phyloP scores from a whole-genome alignment of 345 rosid genomes.

The Pistacia atlantica region DNA sequence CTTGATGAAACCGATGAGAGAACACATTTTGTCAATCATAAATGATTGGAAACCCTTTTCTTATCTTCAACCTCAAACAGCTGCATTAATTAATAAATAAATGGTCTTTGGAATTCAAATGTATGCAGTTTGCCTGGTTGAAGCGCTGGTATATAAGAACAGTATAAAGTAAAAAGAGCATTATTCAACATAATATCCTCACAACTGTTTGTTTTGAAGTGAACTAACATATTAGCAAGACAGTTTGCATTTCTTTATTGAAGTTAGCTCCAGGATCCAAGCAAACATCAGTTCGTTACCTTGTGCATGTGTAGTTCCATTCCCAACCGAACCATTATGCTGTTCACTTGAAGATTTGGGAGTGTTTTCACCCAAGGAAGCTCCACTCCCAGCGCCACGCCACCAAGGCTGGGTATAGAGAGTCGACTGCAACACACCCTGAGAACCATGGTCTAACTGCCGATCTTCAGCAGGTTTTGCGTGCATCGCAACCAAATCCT shows the following conservation, averaged over 20 bases:
- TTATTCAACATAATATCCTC: too few species aligned
- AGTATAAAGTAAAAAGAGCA: too few species aligned
- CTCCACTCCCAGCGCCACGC: constrained; percentile 38
- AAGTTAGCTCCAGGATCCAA: constrained; percentile 29
- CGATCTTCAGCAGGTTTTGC: constrained; percentile 38
- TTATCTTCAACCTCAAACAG: not conserved
- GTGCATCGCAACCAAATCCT: constrained; percentile 43
- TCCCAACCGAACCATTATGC: constrained; percentile 28
- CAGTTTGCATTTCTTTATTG: constrained; percentile 4
- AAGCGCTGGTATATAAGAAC: not conserved
- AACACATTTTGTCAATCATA: not conserved
- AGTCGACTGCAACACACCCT: constrained; percentile 31
- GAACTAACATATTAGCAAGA: too few species aligned
- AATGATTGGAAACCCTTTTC: too few species aligned
- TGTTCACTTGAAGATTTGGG: constrained; percentile 28
- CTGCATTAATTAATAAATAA: not conserved
- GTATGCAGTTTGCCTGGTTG: not conserved
- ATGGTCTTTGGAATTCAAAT: not conserved
- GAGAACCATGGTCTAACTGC: constrained; percentile 33
- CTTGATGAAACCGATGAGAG: not conserved
- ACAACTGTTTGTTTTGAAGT: too few species aligned
- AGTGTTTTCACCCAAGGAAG: constrained; percentile 32
- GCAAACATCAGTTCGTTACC: constrained; percentile 18
- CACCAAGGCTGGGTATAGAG: constrained; percentile 54
- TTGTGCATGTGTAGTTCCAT: constrained; percentile 27